Percentiles rank a stretch among this genome's conserved stretches.
phyloP scores from a whole-genome alignment of 1,284 basidiomycete species.

The Cryptococcus sp. region DNA sequence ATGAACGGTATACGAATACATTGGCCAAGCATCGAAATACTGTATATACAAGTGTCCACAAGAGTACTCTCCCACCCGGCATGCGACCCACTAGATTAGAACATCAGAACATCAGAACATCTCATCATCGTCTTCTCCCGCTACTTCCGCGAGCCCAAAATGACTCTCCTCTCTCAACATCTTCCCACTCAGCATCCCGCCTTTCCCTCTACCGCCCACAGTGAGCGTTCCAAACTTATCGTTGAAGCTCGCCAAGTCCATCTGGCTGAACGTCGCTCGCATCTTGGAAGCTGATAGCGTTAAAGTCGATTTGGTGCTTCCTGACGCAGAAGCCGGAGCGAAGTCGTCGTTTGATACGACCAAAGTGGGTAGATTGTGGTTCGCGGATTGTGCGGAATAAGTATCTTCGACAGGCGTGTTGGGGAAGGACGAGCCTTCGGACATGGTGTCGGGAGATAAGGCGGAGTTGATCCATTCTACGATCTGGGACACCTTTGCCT shows the following conservation, averaged over 20 bases:
- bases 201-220: conserved; percentile 17
- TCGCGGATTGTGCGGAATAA: background rate
- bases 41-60: no score
- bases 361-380: conserved; percentile 14
- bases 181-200: conserved; percentile 13
- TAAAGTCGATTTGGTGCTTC: conserved; percentile 20
- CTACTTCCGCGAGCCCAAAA: conserved; percentile 31
- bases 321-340: conserved; percentile 10
- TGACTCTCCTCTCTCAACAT: conserved; percentile 41
- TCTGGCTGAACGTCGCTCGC: conserved; percentile 33
- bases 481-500: conserved; percentile 44
- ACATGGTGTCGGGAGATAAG: conserved; percentile 16
- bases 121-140: conserved; percentile 20
- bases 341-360: conserved; percentile 28
- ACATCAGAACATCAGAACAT: conserved; percentile 14
- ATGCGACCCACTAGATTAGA: background rate
- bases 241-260: conserved; percentile 37
- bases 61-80: no score
- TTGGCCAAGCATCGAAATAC: no score
- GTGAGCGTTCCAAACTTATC: conserved; percentile 34
- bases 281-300: conserved; percentile 33
- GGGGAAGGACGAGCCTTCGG: background rate
- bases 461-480: conserved; percentile 45
- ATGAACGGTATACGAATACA: no score
- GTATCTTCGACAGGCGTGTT: background rate